Conservation (phyloP, 106 monocot species). For the Triglochin maritima region DNA sequence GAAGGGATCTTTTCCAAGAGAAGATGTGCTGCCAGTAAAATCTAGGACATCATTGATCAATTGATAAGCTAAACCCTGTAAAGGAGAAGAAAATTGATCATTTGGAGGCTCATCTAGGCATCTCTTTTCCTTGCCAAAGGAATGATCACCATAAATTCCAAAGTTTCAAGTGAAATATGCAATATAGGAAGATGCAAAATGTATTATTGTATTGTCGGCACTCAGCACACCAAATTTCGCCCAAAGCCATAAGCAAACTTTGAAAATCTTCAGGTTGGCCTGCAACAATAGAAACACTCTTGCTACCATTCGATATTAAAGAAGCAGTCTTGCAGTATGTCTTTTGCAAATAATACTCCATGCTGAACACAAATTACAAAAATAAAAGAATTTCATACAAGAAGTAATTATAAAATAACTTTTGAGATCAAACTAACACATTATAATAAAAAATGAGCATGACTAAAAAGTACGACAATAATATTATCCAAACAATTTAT, state of each 20-base stretch:
- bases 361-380: conserved; percentile 25
- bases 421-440: background rate
- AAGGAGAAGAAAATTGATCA: background rate
- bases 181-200: background rate
- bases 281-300: conserved; percentile 63
- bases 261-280: conserved; percentile 76
- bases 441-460: too few species aligned
- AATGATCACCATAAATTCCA: background rate
- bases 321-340: conserved; percentile 86
- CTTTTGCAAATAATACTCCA: conserved; percentile 87
- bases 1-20: conserved; percentile 63
- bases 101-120: too few species aligned
- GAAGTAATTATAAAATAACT: background rate
- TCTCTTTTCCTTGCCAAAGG: too few species aligned
- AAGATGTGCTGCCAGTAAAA: conserved; percentile 55
- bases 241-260: conserved; percentile 71
- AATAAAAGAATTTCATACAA: conserved; percentile 1
- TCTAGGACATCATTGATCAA: conserved; percentile 73
- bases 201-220: background rate
- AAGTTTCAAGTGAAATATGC: background rate
- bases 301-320: conserved; percentile 79
- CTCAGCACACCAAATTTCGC: conserved; percentile 44
- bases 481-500: too few species aligned
- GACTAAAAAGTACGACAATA: too few species aligned
- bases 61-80: conserved; percentile 64